These are phyloP conservation scores for Phyllostachys edulis DNA, from an alignment of 176 grass and related monocot genomes.

Conservation along the genomic window DNA sequence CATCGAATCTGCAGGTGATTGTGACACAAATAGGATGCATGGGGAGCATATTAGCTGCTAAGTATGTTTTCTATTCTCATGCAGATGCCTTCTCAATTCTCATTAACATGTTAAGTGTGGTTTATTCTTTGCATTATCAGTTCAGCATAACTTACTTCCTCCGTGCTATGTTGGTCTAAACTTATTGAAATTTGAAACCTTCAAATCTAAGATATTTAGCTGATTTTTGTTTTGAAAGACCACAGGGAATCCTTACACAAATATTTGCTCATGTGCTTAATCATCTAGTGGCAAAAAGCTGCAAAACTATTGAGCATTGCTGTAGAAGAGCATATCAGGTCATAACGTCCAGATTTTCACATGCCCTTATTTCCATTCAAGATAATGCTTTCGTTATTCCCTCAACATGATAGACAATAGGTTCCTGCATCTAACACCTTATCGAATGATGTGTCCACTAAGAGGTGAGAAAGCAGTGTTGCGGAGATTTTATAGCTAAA, in stretches of 20 bases:
- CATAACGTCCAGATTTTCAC: background rate
- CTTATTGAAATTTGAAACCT: conserved; percentile 7
- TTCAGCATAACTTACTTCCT: background rate
- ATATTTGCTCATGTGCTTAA: background rate
- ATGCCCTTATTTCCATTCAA: background rate
- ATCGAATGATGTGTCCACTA: conserved; percentile 12
- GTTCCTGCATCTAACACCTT: background rate
- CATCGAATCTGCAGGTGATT: conserved; percentile 58
- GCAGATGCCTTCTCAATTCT: background rate
- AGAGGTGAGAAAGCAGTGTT: background rate
- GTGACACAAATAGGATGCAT: conserved; percentile 95
- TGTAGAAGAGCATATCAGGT: background rate
- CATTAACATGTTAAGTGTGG: conserved; percentile 6
- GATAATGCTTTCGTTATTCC: conserved; percentile 5
- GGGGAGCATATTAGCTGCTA: conserved; percentile 85
- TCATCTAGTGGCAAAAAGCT: background rate
- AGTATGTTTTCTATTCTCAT: conserved; percentile 44
- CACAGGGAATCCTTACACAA: background rate
- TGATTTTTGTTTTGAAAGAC: background rate
- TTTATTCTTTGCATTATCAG: conserved; percentile 3
- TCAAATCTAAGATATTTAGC: background rate
- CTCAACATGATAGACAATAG: background rate
- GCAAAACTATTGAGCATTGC: background rate
- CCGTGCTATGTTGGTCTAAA: background rate
- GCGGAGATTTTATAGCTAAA: background rate